Conservation (phyloP, 2,329 filamentous ascomycete genomes). For the Aspergillus tamarii region DNA sequence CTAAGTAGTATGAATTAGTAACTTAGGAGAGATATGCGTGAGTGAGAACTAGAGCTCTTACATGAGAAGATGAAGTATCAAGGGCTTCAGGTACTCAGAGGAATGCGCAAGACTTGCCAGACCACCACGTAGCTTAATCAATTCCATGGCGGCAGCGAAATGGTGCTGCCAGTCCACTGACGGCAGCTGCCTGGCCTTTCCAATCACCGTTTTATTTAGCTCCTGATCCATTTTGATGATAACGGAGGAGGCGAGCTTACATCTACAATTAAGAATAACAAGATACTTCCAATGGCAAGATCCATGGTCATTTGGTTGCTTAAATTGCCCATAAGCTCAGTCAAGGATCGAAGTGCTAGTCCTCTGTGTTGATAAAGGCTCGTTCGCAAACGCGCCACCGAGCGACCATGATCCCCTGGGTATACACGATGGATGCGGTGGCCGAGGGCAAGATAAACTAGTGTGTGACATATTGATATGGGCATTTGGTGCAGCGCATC, state of each 20-base stretch:
- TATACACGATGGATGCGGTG: slow-evolving; percentile 5
- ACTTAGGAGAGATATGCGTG: no score
- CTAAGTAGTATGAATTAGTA: background rate
- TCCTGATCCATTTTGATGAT: background rate
- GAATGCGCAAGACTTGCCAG: slow-evolving; percentile 4
- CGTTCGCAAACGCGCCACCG: background rate
- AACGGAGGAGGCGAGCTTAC: background rate
- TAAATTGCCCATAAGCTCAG: slow-evolving; percentile 1
- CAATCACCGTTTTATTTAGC: no score
- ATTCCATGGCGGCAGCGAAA: slow-evolving; percentile 8
- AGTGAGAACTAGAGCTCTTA: background rate
- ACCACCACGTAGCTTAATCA: slow-evolving; percentile 11
- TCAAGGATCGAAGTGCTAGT: slow-evolving; percentile 5
- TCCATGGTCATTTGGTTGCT: background rate
- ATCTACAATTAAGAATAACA: slow-evolving; percentile 14
- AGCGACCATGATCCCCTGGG: background rate
- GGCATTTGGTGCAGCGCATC: slow-evolving; percentile 5
- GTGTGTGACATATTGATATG: slow-evolving; percentile 6
- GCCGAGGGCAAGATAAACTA: slow-evolving; percentile 9
- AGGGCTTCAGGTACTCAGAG: background rate
- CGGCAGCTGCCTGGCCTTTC: slow-evolving; percentile 8
- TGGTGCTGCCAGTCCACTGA: slow-evolving; percentile 13
- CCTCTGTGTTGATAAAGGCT: slow-evolving; percentile 12
- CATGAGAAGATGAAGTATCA: slow-evolving; percentile 13
- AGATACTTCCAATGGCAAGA: slow-evolving; percentile 8